Evolutionary conservation across 257 asterid species (phyloP).

Genomic region (Sherardia arvensis): DNA sequence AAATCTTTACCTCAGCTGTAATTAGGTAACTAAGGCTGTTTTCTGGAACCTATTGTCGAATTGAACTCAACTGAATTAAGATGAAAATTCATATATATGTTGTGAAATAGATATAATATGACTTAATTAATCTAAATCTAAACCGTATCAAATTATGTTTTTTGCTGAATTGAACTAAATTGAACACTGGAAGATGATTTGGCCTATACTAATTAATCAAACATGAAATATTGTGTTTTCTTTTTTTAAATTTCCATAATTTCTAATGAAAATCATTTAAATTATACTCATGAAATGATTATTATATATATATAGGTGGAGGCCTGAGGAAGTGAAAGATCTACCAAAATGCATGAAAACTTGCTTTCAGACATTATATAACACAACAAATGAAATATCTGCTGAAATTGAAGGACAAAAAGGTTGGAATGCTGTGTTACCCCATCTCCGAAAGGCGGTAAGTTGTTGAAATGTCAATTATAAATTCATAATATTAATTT

Average conservation of each 20-base stretch:
- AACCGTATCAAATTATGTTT: no score
- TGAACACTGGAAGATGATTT: no score
- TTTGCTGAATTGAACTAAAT: constrained; percentile 4
- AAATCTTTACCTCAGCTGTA: constrained; percentile 37
- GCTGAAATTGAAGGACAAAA: constrained; percentile 28
- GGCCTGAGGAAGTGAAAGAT: constrained; percentile 23
- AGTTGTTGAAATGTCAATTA: background rate
- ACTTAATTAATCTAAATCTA: no score
- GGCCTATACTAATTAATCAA: no score
- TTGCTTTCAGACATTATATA: constrained; percentile 32
- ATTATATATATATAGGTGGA: constrained; percentile 37
- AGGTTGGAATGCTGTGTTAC: constrained; percentile 34
- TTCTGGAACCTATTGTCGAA: no score
- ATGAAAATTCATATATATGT: no score
- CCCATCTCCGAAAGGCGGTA: constrained; percentile 42
- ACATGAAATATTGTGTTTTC: no score
- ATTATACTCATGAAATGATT: no score
- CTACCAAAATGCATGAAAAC: constrained; percentile 42
- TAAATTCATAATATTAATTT: background rate
- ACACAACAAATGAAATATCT: constrained; percentile 35
- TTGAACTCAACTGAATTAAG: no score
- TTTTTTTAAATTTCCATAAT: background rate
- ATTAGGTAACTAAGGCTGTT: no score
- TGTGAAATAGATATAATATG: no score
- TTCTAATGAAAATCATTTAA: background rate